These are phyloP conservation scores for Globisporangium nagaii DNA, from an alignment of 352 stramenopile species.

Conservation along the genomic window DNA sequence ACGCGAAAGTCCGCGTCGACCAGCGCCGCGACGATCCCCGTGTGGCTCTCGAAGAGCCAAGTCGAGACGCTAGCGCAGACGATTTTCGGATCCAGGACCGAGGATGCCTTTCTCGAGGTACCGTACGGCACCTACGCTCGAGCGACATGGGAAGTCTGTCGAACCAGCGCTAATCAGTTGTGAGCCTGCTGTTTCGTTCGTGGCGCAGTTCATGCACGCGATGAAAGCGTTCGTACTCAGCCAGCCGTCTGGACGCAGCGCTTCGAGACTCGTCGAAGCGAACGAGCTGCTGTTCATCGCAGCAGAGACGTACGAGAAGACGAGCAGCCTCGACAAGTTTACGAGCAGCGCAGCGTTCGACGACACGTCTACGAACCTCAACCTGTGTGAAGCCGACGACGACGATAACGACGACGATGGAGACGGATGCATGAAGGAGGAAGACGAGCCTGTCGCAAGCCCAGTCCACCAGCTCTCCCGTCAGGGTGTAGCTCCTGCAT, in stretches of 20 bases:
- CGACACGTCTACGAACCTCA: constrained; percentile 1
- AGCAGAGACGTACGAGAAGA: constrained; percentile 40
- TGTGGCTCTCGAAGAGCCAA: constrained; percentile 52
- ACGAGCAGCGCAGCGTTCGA: too few relatives aligned
- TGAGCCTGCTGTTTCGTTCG: neutral
- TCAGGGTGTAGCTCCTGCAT: too few relatives aligned
- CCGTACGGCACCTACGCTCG: too few relatives aligned
- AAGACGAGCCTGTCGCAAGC: neutral
- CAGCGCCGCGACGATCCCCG: neutral
- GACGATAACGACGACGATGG: neutral
- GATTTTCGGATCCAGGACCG: constrained; percentile 41
- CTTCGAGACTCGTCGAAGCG: constrained; percentile 24
- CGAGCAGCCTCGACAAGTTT: too few relatives aligned
- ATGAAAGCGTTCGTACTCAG: constrained; percentile 32
- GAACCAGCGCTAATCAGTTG: neutral
- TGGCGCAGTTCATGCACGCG: constrained; percentile 33
- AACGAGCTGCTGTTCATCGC: constrained; percentile 44
- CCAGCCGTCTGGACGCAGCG: constrained; percentile 14
- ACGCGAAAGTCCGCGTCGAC: constrained; percentile 11
- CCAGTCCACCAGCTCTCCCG: neutral
- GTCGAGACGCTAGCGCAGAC: constrained; percentile 31
- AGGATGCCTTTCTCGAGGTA: constrained; percentile 48
- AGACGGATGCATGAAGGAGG: neutral
- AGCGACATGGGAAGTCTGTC: too few relatives aligned
- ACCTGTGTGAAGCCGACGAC: neutral